Base-by-base conservation (phyloP, 495 filamentous ascomycete genomes). In the Lasiosphaeriaceae sp. region DNA sequence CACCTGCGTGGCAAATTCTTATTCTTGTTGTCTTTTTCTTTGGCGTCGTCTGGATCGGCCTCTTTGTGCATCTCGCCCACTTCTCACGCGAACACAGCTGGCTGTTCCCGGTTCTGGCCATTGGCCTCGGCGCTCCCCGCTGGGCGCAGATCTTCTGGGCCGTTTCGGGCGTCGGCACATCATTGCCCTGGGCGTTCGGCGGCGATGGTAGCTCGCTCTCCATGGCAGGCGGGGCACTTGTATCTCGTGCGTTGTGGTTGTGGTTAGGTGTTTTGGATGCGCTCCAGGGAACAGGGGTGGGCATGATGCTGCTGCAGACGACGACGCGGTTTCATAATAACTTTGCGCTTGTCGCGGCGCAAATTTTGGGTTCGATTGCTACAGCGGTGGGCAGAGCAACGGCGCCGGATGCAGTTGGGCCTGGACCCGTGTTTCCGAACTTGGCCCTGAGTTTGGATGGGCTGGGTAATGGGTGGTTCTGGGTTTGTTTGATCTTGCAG, bases 71-170 rank as follows among this genome's bases (percentile, higher is more conserved):
- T 49, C 81, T 86, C 56, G 63, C 75, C 7, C 57, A 63, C 53
- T 60, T 81, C 5, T 77, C 77, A 19, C 77, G 72, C 48, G 70
- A 70, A n/a, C 83, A 86, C 71, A 72, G 69, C n/a, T 86, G 84
- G 84, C 76, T 86, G 52, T 62, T 86, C 20, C 83, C 84, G 29
- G 77, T 86, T 47, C 84, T 86, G 58, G 84, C 82, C 17, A 74
- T 86, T 55, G 81, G 82, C 47, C 73, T 87, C 7, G 81, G 81
- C 11, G 79, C 81, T 0, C 83, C 84, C 0, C 72, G 82, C 37
- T 87, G 84, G 83, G 77, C 75, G 17, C 84, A 86, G 67, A 84
- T 82, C 58, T 72, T 84, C 50, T 87, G 84, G 84, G 75, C 72
- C 17, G 77, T 74, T 0, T 83, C 80, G 0, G 74, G 74, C 26